These are phyloP conservation scores for Phytophthora fragariae DNA, from an alignment of 352 stramenopile species.

Conservation along the genomic window DNA sequence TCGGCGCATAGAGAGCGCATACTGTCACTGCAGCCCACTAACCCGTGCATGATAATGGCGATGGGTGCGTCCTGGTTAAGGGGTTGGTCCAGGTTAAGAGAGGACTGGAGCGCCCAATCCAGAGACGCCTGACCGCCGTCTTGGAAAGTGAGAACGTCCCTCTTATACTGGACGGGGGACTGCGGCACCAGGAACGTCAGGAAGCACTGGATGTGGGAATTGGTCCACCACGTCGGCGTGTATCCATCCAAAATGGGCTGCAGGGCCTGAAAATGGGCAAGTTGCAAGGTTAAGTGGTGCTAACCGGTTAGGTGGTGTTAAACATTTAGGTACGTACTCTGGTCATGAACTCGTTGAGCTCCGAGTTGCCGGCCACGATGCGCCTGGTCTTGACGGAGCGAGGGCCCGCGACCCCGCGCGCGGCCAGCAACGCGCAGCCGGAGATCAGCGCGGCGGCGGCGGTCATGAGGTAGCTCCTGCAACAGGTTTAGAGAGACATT, in stretches of 20 bases:
- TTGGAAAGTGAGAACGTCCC: conserved; percentile 62
- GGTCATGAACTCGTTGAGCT: conserved; percentile 75
- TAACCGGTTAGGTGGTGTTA: too few species aligned
- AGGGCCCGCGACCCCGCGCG: conserved; percentile 23
- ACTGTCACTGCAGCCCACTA: conserved; percentile 69
- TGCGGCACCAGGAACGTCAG: conserved; percentile 81
- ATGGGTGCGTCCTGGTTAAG: conserved; percentile 52
- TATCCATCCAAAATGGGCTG: conserved; percentile 63
- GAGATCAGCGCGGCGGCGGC: conserved; percentile 42
- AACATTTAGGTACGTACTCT: conserved; percentile 24
- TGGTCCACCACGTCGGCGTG: conserved; percentile 80
- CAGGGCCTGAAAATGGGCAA: conserved; percentile 42
- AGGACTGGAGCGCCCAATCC: conserved; percentile 68
- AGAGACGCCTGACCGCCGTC: conserved; percentile 75
- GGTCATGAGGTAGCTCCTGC: conserved; percentile 36
- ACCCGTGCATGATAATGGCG: conserved; percentile 71
- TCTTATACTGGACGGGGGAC: conserved; percentile 56
- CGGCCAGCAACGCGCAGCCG: conserved; percentile 38
- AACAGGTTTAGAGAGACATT: conserved; percentile 1
- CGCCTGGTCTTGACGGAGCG: conserved; percentile 38
- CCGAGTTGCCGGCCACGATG: conserved; percentile 68
- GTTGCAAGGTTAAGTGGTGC: too few species aligned
- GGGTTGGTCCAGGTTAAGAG: conserved; percentile 18
- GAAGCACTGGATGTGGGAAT: conserved; percentile 74
- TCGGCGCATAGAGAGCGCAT: conserved; percentile 75